Evolutionary conservation across 768 basidiomycete genomes (phyloP).

Genomic region (Panaeolus cyanescens): DNA sequence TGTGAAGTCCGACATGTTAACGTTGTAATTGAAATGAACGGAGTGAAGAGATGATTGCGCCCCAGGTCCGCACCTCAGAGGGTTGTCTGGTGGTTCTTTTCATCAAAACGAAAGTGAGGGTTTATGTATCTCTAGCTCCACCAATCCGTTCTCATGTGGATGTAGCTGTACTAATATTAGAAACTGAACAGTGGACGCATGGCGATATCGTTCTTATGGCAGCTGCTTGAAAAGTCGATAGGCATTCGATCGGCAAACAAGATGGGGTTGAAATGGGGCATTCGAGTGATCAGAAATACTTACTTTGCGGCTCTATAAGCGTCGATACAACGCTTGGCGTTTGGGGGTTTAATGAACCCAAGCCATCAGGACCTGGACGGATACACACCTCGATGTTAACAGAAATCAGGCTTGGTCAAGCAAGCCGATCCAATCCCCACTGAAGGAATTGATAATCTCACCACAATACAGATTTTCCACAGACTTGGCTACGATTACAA

Average conservation of each 20-base stretch:
- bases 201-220: not conserved
- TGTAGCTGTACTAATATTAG: not conserved
- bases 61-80: not conserved
- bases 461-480: not conserved
- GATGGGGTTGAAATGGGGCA: not conserved
- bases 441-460: not conserved
- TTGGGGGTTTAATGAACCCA: not conserved
- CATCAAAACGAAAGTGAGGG: not conserved
- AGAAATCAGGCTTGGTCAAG: not conserved
- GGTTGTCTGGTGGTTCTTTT: constrained; percentile 6
- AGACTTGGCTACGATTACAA: not conserved
- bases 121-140: constrained; percentile 2
- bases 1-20: not conserved
- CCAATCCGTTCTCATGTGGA: not conserved
- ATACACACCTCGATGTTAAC: no score
- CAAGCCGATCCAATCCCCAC: not conserved
- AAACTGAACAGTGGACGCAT: not conserved
- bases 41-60: not conserved
- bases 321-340: not conserved
- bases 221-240: not conserved
- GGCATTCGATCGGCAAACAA: not conserved
- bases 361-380: not conserved
- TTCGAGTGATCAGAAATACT: not conserved
- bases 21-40: not conserved
- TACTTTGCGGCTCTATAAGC: not conserved